Evolutionary conservation across 768 basidiomycete species (phyloP), one percentile per base, ranked within the genome.

Genomic region (Boletus huronensis): DNA sequence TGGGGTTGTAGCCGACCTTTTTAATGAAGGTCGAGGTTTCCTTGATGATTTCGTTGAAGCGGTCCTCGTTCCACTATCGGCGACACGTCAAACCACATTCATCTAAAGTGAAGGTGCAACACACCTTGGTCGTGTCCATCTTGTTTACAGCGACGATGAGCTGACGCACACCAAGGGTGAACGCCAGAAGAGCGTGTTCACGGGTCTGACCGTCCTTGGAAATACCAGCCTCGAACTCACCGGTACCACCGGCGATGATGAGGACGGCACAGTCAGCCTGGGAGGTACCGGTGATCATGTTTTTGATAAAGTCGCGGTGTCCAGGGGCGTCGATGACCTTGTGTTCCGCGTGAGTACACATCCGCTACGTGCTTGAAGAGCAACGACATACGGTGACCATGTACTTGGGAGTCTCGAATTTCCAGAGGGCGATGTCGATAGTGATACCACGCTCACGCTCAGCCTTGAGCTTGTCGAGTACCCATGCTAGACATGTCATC

Each of bases 391-490:
- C 91, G 41, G 91, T 93, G 68, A 97, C 92, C 79, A 85, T 83
- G 83, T 72, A 98, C 74, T 89, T 94, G 73, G 96, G 95, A 64
- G 97, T 99, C 82, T 99, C 97, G 87, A 99, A 99, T 80, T 98
- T 98, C 97, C 96, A 99, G 76, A 99, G 93, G 61, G 96, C 96
- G 75, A 99, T 99, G 84, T 99, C 96, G 74, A 99, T 99, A 70
- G 96, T 99, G 83, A 99, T 99, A 87, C 97, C 97, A 87, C 97
- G 96, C 85, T 99, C 97, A 80, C 97, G 96, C 86, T 99, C 97
- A 67, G 97, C 97, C 87, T 98, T 99, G 66, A 98, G 92, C 82
- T 98, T 99, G 85, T 99, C 97, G 70, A 99, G 93, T 64, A 99
- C 97, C 96, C 96, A 98, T 60, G 96, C 93, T 98, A 71, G 55